These are phyloP conservation scores for Backusella australiensis DNA, from an alignment of 192 early-diverging fungal genomes.

Conservation along the genomic window DNA sequence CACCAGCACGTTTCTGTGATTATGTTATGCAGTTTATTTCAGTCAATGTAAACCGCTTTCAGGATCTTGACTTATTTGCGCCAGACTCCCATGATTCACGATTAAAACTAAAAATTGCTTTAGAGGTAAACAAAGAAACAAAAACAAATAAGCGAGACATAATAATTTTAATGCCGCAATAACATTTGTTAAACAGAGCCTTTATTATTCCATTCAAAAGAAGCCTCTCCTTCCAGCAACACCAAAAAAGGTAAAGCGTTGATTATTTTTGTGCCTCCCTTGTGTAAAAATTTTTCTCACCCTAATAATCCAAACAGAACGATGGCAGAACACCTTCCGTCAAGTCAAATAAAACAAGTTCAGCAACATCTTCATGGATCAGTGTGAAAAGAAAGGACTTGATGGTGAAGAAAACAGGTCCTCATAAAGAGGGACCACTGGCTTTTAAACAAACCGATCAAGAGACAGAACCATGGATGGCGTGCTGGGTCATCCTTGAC, in stretches of 20 bases:
- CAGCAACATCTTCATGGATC: constrained; percentile 8
- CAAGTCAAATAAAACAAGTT: background rate
- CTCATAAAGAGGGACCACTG: constrained; percentile 18
- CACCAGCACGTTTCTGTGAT: background rate
- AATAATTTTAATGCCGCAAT: background rate
- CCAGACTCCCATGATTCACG: constrained; percentile 2
- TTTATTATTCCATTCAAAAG: constrained; percentile 3
- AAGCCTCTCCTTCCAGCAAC: background rate
- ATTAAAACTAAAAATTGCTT: constrained; percentile 1
- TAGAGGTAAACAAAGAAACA: constrained; percentile 1
- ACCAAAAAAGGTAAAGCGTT: constrained; percentile 4
- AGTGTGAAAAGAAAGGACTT: constrained; percentile 10
- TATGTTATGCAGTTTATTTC: constrained; percentile 4
- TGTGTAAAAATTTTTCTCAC: background rate
- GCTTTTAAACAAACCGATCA: constrained; percentile 12
- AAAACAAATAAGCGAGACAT: background rate
- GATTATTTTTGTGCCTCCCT: background rate
- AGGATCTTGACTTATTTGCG: background rate
- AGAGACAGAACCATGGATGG: constrained; percentile 8
- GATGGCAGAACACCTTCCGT: background rate
- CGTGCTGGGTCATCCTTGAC: constrained; percentile 19
- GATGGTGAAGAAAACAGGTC: constrained; percentile 9
- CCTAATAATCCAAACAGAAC: background rate
- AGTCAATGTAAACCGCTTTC: background rate
- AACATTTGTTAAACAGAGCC: background rate